Base-by-base conservation (phyloP, 371 early-diverging fungal species). In the Mucor irregularis region DNA sequence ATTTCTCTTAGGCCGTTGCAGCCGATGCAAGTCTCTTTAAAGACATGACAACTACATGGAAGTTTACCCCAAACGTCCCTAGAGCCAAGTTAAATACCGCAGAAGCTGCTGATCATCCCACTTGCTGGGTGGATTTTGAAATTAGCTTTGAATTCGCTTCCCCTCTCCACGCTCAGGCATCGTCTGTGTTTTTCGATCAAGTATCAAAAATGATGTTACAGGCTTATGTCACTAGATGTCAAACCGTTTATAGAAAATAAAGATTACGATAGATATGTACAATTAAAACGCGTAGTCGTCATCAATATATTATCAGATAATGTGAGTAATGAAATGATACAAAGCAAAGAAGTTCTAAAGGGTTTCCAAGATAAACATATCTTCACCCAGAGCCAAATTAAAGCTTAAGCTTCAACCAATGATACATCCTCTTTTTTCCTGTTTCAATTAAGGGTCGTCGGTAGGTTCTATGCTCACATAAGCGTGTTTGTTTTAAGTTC, bases 91-190 rank as follows among this genome's bases (percentile, higher is more conserved):
- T 68, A 2, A 67, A 48, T 22, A 57, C 46, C 17, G 66, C 63
- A 57, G 70, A 56, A 28, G 76, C 69, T 34, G 57, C 59, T 5
- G 68, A 80, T 34, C 80, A 78, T 42, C 82, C 85, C 0, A 64
- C 77, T 10, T 87, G 88, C 61, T 68, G 66, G 61, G 81, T 92
- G 2, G 88, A 89, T 59, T 91, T 91, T 64, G 56, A 74, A 31
- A 86, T 93, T 30, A 62, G 73, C n/a, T 93, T 91, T 68, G 88
- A 92, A 60, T 92, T 93, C 66, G 71, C 82, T 24, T 89, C 90
- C 0, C 78, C 86, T 9, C 46, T 93, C 4, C 89, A 93, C 65
- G 86, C 90, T 13, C 87, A 85, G 52, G 75, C 89, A 14, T 85
- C 91, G 0, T 70, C 74, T 14, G 62, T 90, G 22, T 93, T 93